A percentile compares a stretch with the other conserved stretches of the same genome.
Conservation (phyloP, 768 basidiomycete genomes). For the Galerina sulciceps region DNA sequence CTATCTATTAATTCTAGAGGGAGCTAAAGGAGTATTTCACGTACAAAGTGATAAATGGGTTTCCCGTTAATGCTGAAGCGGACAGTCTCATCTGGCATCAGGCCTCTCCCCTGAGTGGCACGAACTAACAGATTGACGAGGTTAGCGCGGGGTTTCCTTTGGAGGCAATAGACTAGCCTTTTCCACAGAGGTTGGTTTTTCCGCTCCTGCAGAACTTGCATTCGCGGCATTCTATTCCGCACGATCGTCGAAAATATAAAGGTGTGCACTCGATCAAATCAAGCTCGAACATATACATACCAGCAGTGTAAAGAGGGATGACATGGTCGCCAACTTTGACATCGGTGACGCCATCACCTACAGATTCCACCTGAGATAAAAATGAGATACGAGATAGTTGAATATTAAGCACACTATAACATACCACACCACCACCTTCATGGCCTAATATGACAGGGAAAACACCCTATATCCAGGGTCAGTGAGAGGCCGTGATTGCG, state of each 20-base stretch:
- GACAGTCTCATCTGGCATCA: conserved; percentile 89
- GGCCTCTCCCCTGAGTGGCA: conserved; percentile 88
- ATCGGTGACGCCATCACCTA: conserved; percentile 91
- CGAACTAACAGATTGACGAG: conserved; percentile 59
- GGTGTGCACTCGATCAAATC: not conserved
- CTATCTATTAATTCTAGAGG: not conserved
- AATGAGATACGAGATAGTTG: conserved; percentile 12
- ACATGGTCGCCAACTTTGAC: conserved; percentile 91
- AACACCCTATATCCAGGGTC: conserved; percentile 57
- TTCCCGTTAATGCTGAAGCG: conserved; percentile 92
- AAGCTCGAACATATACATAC: conserved; percentile 40
- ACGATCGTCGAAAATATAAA: not conserved
- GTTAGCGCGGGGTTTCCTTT: not conserved
- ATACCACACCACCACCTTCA: conserved; percentile 89
- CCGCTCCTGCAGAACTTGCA: conserved; percentile 99
- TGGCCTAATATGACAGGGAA: conserved; percentile 96
- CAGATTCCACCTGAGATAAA: conserved; percentile 81
- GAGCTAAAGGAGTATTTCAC: conserved; percentile 28
- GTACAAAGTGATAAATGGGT: conserved; percentile 87
- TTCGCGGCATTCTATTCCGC: conserved; percentile 79
- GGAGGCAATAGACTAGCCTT: conserved; percentile 52
- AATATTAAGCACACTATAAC: conserved; percentile 27
- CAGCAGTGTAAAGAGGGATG: conserved; percentile 94
- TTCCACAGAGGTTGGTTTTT: conserved; percentile 98
- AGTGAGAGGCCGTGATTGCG: conserved; percentile 1